A percentile compares a stretch with the other conserved stretches of the same genome.
These are phyloP conservation scores for Stagonosporopsis cucurbitacearum DNA, from an alignment of 2,329 filamentous ascomycete species.

Conservation along the genomic window DNA sequence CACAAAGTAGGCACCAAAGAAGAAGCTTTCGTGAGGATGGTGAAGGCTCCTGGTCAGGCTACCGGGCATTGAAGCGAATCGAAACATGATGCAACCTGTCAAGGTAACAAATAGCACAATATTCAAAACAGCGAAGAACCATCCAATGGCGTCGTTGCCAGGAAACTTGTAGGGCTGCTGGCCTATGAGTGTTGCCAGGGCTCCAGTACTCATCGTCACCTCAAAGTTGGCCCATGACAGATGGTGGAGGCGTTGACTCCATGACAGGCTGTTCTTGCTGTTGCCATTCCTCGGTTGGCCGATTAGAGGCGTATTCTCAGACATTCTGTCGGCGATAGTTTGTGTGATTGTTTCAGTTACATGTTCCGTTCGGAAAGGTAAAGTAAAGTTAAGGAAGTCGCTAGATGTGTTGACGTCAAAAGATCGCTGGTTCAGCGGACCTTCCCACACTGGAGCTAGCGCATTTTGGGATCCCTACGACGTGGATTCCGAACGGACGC, in stretches of 20 bases:
- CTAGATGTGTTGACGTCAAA: slow-evolving; percentile 14
- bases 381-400: not conserved
- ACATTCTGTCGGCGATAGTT: slow-evolving; percentile 6
- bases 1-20: slow-evolving; percentile 74
- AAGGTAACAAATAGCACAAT: slow-evolving; percentile 67
- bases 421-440: slow-evolving; percentile 1
- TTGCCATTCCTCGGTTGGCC: slow-evolving; percentile 9
- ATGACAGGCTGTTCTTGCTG: slow-evolving; percentile 20
- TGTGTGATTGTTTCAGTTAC: too few species aligned
- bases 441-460: not conserved
- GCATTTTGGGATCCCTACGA: not conserved
- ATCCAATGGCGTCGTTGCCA: slow-evolving; percentile 68
- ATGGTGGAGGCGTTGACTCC: slow-evolving; percentile 31
- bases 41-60: slow-evolving; percentile 61
- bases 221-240: slow-evolving; percentile 70
- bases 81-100: slow-evolving; percentile 65
- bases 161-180: slow-evolving; percentile 65
- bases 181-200: slow-evolving; percentile 67
- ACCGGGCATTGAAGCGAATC: slow-evolving; percentile 59
- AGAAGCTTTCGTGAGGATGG: slow-evolving; percentile 72
- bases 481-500: not conserved
- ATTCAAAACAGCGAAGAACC: slow-evolving; percentile 71
- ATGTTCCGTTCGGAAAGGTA: not conserved
- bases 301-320: slow-evolving; percentile 9
- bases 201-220: slow-evolving; percentile 75